Evolutionary conservation across 2,329 filamentous ascomycete species (phyloP).

Genomic region (Xylariales sp.): DNA sequence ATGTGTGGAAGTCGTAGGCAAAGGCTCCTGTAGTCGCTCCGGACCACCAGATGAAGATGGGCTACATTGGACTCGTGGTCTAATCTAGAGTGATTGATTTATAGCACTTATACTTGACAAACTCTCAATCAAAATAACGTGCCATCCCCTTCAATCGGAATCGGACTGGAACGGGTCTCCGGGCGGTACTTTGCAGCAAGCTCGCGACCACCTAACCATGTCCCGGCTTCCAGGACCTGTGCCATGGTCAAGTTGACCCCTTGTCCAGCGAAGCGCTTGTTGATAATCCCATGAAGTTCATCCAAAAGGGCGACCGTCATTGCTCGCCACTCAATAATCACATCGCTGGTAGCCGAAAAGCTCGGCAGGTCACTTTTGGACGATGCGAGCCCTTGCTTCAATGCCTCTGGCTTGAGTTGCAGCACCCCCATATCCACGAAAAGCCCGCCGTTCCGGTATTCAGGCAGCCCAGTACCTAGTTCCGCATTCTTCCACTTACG

Average conservation of each 20-base stretch:
- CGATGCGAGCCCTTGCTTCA: slow-evolving; percentile 60
- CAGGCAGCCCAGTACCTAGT: slow-evolving; percentile 79
- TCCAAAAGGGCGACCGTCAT: slow-evolving; percentile 72
- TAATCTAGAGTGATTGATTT: too few relatives aligned
- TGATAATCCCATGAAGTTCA: slow-evolving; percentile 65
- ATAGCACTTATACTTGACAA: background rate
- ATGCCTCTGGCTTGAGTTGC: slow-evolving; percentile 66
- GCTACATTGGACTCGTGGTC: too few relatives aligned
- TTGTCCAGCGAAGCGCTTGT: slow-evolving; percentile 54
- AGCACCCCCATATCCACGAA: slow-evolving; percentile 81
- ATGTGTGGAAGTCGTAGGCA: too few relatives aligned
- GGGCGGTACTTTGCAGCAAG: slow-evolving; percentile 74
- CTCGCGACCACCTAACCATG: slow-evolving; percentile 90
- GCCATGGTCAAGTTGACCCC: slow-evolving; percentile 72
- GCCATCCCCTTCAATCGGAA: slow-evolving; percentile 76
- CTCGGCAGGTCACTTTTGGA: slow-evolving; percentile 66
- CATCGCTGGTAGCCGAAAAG: slow-evolving; percentile 69
- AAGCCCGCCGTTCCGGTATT: slow-evolving; percentile 88
- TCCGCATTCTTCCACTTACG: slow-evolving; percentile 78
- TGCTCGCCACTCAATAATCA: slow-evolving; percentile 76
- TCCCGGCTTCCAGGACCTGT: slow-evolving; percentile 91
- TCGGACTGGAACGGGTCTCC: slow-evolving; percentile 76
- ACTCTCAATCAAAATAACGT: slow-evolving; percentile 62
- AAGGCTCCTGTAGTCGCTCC: too few relatives aligned
- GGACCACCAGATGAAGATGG: too few relatives aligned